phyloP scores from a whole-genome alignment of 2,329 filamentous ascomycete species.

The Coniochaeta sp. region DNA sequence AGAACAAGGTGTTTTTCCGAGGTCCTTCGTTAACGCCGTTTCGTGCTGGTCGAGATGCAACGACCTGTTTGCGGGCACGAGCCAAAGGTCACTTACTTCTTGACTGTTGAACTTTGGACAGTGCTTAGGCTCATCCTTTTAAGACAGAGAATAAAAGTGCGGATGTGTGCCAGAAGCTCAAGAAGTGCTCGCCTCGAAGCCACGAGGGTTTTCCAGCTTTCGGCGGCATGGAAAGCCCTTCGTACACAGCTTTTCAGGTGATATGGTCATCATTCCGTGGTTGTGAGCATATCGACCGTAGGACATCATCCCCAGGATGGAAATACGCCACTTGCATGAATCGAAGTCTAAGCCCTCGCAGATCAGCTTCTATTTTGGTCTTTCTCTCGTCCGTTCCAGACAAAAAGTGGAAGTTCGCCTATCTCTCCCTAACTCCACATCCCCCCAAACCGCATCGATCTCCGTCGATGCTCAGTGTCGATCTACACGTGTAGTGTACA shows the following conservation, averaged over 20 bases:
- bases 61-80: not conserved
- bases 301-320: not conserved
- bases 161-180: no score
- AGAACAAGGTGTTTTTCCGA: not conserved
- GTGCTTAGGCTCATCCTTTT: no score
- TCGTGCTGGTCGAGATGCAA: not conserved
- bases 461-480: not conserved
- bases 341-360: not conserved
- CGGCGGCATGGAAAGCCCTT: no score
- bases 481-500: no score
- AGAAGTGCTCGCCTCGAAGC: no score
- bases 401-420: not conserved
- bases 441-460: not conserved
- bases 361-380: not conserved
- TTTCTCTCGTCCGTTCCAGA: not conserved
- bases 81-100: not conserved
- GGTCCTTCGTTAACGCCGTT: not conserved
- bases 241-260: no score
- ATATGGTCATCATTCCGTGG: no score
- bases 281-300: no score
- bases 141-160: no score
- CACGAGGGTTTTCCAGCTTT: no score
- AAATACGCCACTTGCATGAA: not conserved
- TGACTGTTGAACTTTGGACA: not conserved
- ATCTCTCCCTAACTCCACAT: not conserved